These are phyloP conservation scores for Adansonia rubrostipa DNA, from an alignment of 441 rosid species.

Conservation along the genomic window DNA sequence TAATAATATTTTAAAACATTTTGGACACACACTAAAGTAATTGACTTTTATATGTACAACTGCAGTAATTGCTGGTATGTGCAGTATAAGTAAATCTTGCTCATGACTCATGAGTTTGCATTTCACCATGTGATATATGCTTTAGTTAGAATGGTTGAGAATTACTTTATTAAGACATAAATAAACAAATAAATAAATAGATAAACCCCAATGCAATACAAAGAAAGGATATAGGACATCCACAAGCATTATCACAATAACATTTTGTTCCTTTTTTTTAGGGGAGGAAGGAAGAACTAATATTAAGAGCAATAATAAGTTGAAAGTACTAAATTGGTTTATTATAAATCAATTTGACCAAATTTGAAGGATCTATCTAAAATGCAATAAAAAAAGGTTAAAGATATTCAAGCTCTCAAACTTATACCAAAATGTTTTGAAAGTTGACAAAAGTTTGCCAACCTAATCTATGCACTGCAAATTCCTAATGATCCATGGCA, in stretches of 20 bases:
- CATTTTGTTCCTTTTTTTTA: background rate
- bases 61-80: too few relatives aligned
- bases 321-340: background rate
- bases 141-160: too few relatives aligned
- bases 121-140: too few relatives aligned
- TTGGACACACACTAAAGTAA: too few relatives aligned
- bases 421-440: background rate
- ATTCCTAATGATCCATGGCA: background rate
- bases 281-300: too few relatives aligned
- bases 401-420: background rate
- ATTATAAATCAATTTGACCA: background rate
- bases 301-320: background rate
- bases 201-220: background rate
- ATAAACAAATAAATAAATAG: background rate
- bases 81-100: too few relatives aligned
- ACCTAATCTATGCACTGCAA: background rate
- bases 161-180: too few relatives aligned
- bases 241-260: background rate
- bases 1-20: too few relatives aligned
- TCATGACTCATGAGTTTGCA: too few relatives aligned
- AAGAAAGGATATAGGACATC: background rate
- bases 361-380: background rate
- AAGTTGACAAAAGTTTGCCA: background rate
- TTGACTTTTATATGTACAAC: too few relatives aligned
- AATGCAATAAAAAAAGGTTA: background rate